Evolutionary conservation across 352 stramenopile genomes (phyloP), one percentile per base, ranked within the genome.

Genomic region (Globisporangium radiosum): DNA sequence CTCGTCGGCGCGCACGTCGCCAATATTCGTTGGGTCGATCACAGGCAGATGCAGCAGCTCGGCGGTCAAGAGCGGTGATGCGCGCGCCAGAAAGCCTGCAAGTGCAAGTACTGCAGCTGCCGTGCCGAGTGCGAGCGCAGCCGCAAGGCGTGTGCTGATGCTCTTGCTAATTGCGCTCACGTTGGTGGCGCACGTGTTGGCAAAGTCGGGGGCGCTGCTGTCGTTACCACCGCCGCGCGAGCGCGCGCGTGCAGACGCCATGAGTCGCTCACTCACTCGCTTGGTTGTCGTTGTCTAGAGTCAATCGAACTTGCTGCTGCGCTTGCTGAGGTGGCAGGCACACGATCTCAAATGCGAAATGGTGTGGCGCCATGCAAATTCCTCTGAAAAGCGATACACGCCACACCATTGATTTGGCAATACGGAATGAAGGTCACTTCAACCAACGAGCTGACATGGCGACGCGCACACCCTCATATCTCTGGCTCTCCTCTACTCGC

Each of bases 21-120:
- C 85, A 42, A 94, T 90, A 65, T 92, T 94, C 53, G 7, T 59
- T 19, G 45, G 2, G 40, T 59, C 59, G 44, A 65, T 38, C n/a
- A 59, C n/a, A 2, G 40, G 53, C 6, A 56, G 53, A 13, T 51
- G 39, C 25, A 65, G 59, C 45, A 65, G 40, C 45, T 56, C 38
- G 7, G 59, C 55, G 4, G 44, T 33, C 15, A 44, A 43, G 14
- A 33, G 54, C 13, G 54, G 54, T 39, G 47, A 52, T 42, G 49
- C 25, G 33, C 50, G 58, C 43, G 39, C 51, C 17, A 62, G 48
- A 15, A 65, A 58, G 36, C 50, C 58, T 7, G 50, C 47, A 33
- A 62, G 52, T n/a, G 58, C 51, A 19, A 68, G 48, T 17, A 56
- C 54, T 25, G 49, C 47, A 3, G 10, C n/a, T 3, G 19, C 54